Evolutionary conservation across 2,329 filamentous ascomycete genomes (phyloP).

Genomic region (Talaromyces islandicus): DNA sequence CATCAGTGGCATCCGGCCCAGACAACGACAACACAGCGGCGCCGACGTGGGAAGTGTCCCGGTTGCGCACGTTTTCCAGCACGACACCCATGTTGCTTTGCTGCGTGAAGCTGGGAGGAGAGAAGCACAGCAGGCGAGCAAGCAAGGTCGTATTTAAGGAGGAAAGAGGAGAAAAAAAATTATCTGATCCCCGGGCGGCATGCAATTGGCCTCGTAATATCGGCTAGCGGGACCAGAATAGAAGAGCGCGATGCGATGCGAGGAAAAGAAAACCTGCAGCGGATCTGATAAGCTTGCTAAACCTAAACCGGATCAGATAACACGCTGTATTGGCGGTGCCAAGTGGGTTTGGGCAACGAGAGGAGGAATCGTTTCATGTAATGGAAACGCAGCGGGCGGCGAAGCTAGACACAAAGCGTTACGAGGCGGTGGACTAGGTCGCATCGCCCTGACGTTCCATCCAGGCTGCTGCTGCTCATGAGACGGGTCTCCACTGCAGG

Average conservation of each 20-base stretch:
- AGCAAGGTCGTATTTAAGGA: neutral
- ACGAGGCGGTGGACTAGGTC: no score
- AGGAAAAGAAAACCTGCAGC: neutral
- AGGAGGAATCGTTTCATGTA: neutral
- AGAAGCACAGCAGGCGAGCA: neutral
- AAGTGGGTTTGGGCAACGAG: neutral
- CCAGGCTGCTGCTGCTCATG: neutral
- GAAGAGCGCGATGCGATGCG: neutral
- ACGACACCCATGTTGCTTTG: slow-evolving; percentile 6
- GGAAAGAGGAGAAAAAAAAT: neutral
- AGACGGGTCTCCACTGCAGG: neutral
- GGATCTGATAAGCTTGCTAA: neutral
- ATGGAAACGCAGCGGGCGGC: neutral
- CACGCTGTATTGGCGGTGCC: neutral
- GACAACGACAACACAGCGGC: neutral
- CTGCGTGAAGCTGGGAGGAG: neutral
- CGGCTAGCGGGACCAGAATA: neutral
- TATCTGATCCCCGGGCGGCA: neutral
- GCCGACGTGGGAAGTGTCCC: slow-evolving; percentile 8
- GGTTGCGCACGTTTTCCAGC: slow-evolving; percentile 5
- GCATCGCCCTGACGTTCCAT: neutral
- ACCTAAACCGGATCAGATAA: neutral
- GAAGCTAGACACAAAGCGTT: neutral
- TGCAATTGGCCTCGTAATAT: neutral
- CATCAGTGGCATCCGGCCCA: neutral